phyloP scores from a whole-genome alignment of 2,329 filamentous ascomycete genomes.

The Aulographum hederae region DNA sequence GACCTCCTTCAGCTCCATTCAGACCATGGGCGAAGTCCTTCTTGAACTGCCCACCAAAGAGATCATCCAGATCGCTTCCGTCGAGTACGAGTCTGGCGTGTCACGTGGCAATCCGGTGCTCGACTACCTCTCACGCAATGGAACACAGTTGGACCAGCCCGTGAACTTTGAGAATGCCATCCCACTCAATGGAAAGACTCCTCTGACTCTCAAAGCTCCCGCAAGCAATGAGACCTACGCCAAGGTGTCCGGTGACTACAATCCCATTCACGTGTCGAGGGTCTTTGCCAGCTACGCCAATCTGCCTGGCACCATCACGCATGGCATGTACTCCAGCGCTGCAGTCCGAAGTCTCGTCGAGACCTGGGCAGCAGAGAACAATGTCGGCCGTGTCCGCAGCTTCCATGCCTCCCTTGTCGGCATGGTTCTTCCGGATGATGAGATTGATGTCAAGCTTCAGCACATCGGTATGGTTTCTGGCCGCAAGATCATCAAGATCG shows the following conservation, averaged over 20 bases:
- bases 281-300: conserved; percentile 94
- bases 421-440: conserved; percentile 95
- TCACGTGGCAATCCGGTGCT: conserved; percentile 95
- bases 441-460: conserved; percentile 85
- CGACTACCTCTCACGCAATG: conserved; percentile 85
- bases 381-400: conserved; percentile 88
- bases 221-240: conserved; percentile 97
- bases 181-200: conserved; percentile 79
- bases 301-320: conserved; percentile 90
- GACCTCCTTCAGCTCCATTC: conserved; percentile 74
- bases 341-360: conserved; percentile 90
- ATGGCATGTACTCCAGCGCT: conserved; percentile 98
- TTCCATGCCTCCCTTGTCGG: conserved; percentile 95
- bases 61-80: conserved; percentile 89
- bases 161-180: conserved; percentile 96
- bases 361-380: conserved; percentile 98
- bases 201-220: conserved; percentile 74
- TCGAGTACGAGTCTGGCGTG: conserved; percentile 80
- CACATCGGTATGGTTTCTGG: conserved; percentile 96
- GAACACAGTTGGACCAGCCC: conserved; percentile 84
- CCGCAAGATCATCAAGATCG: conserved; percentile 98
- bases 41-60: conserved; percentile 94
- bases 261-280: conserved; percentile 94
- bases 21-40: conserved; percentile 82
- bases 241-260: conserved; percentile 93